These are phyloP conservation scores for Metschnikowia reukaufii DNA, from an alignment of 805 yeast genomes.

Conservation along the genomic window DNA sequence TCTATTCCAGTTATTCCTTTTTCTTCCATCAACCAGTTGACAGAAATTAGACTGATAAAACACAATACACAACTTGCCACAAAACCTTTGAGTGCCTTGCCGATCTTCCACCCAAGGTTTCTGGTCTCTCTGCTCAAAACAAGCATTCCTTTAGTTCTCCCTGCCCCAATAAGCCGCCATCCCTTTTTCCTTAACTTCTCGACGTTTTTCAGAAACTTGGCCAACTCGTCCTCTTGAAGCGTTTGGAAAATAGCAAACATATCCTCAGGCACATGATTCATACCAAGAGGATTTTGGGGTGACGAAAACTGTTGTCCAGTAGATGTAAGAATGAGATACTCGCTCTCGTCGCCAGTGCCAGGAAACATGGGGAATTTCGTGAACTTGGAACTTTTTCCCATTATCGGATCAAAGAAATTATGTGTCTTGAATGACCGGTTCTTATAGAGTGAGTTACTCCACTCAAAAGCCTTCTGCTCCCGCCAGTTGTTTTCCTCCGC, in stretches of 20 bases:
- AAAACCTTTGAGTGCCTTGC: conserved; percentile 18
- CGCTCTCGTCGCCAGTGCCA: conserved; percentile 15
- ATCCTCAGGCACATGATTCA: conserved; percentile 38
- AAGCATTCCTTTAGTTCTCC: conserved; percentile 22
- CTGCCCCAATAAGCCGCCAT: conserved; percentile 60
- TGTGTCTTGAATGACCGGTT: conserved; percentile 40
- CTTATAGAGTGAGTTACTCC: conserved; percentile 40
- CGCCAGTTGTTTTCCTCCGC: conserved; percentile 48
- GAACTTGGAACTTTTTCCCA: conserved; percentile 11
- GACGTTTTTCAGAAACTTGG: conserved; percentile 33
- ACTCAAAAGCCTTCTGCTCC: conserved; percentile 51
- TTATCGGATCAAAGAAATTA: conserved; percentile 48
- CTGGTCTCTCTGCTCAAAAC: conserved; percentile 15
- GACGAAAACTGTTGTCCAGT: conserved; percentile 38
- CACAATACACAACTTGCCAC: conserved; percentile 31
- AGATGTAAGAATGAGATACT: conserved; percentile 32
- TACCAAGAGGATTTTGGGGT: conserved; percentile 40
- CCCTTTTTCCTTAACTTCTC: conserved; percentile 43
- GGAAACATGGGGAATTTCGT: conserved; percentile 20
- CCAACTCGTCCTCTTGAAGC: conserved; percentile 37
- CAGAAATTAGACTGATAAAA: conserved; percentile 22
- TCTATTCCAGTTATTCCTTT: neutral
- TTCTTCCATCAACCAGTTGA: conserved; percentile 28
- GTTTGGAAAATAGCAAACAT: conserved; percentile 40
- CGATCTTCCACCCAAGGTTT: neutral